Base-by-base conservation (phyloP, 176 grass and related monocot genomes). In the Poa annua region DNA sequence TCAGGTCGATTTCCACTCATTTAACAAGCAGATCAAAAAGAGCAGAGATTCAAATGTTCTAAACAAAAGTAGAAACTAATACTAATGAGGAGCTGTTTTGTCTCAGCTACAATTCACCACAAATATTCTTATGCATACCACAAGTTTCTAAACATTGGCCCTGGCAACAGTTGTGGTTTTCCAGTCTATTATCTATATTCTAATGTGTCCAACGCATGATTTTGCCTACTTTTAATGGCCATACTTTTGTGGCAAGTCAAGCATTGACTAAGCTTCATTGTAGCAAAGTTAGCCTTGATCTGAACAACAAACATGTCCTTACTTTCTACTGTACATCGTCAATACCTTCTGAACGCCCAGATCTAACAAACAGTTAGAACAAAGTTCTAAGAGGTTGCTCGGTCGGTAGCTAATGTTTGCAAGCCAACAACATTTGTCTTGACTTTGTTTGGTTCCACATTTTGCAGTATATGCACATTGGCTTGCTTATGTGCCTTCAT, bases 261-360 rank as follows among this genome's bases (percentile, higher is more conserved):
- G 22, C 36, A 22, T 20, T 24, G 13, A 10, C 10, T 22, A 69
- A 42, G 36, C 66, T 70, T 44, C 11, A 6, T 41, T 70, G 38
- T 71, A 11, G 68, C n/a, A 48, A 45, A 71, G 68, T 71, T 71
- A 47, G 21, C 68, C 21, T 71, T 71, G 41, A 64, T 15, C 41
- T 47, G 6, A 71, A 71, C 1, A 71, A 44, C 12, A 45, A 71
- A 71, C 21, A 25, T 47, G 68, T 21, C 68, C 68, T 74, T 35
- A 60, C 12, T 63, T 49, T 11, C 36, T 60, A 61, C 38, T 11
- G 24, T 60, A 61, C 38, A 48, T 61, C 25, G 41, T 48, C 9
- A 81, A 56, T 56, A 34, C 9, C 2, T 38, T 48, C 7, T 24
- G 12, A 75, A 53, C 20, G 48, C 2, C 26, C 24, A 33, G 45